Evolutionary conservation across 1,139 yeast species (phyloP).

Genomic region (Debaryomycetaceae sp.): DNA sequence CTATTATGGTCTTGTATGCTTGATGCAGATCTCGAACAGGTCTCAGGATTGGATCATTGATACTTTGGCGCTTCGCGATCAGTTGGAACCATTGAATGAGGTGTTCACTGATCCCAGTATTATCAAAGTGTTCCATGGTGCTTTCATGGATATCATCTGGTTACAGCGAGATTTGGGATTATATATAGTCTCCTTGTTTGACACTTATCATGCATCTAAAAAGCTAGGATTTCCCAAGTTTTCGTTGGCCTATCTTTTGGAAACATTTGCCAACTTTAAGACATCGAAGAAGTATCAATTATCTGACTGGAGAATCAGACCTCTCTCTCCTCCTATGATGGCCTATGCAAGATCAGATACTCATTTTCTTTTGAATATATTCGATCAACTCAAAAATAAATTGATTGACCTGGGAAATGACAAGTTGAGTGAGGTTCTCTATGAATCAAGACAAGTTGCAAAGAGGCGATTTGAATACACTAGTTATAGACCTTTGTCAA

Average conservation of each 20-base stretch:
- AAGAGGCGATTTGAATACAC: slow-evolving; percentile 76
- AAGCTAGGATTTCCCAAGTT: slow-evolving; percentile 75
- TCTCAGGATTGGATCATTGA: slow-evolving; percentile 83
- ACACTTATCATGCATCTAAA: slow-evolving; percentile 87
- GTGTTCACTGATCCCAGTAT: slow-evolving; percentile 79
- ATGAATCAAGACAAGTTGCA: slow-evolving; percentile 79
- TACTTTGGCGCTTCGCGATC: slow-evolving; percentile 70
- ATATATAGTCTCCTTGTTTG: slow-evolving; percentile 85
- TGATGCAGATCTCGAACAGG: slow-evolving; percentile 89
- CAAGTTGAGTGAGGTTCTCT: slow-evolving; percentile 50
- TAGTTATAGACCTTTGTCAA: slow-evolving; percentile 48
- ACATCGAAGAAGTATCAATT: slow-evolving; percentile 93
- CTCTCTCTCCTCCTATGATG: slow-evolving; percentile 71
- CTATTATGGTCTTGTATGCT: slow-evolving; percentile 84
- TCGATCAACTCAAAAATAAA: slow-evolving; percentile 67
- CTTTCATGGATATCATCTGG: slow-evolving; percentile 97
- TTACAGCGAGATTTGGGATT: slow-evolving; percentile 92
- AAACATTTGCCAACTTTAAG: slow-evolving; percentile 74
- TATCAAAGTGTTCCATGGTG: slow-evolving; percentile 91
- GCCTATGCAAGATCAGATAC: slow-evolving; percentile 95
- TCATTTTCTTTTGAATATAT: slow-evolving; percentile 80
- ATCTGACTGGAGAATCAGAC: slow-evolving; percentile 96
- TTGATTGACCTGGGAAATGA: slow-evolving; percentile 40
- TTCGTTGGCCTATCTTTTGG: slow-evolving; percentile 81
- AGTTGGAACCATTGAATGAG: slow-evolving; percentile 61